Evolutionary conservation across 1,139 yeast genomes (phyloP).

Genomic region (Geotrichum phurueaensis): DNA sequence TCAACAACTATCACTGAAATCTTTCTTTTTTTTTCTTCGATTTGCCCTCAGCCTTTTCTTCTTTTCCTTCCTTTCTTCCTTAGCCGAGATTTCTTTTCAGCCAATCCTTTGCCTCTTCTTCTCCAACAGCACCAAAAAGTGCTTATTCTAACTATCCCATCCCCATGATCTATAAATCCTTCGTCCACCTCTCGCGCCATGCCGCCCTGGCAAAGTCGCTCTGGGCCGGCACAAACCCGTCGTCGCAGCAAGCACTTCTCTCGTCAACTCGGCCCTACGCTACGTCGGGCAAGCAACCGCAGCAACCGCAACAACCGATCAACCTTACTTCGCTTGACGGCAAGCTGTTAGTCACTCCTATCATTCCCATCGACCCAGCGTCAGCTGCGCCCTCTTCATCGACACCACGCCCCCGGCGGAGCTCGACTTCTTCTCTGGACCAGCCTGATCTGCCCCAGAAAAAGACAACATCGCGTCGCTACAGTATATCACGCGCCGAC

Average conservation of each 20-base stretch:
- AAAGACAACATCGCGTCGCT: background rate
- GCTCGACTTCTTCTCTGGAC: conserved; percentile 12
- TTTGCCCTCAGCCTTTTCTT: background rate
- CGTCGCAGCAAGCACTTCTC: conserved; percentile 35
- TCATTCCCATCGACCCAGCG: background rate
- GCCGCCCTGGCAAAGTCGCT: conserved; percentile 35
- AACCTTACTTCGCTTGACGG: conserved; percentile 30
- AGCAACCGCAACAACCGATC: background rate
- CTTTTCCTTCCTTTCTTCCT: background rate
- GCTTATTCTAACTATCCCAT: conserved; percentile 1
- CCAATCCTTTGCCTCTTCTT: conserved; percentile 3
- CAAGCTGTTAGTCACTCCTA: conserved; percentile 9
- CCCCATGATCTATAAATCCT: conserved; percentile 35
- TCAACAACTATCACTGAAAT: background rate
- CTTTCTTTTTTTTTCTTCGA: background rate
- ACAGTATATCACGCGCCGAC: conserved; percentile 10
- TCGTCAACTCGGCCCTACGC: conserved; percentile 13
- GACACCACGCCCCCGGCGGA: conserved; percentile 5
- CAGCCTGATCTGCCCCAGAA: background rate
- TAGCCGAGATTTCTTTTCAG: conserved; percentile 1
- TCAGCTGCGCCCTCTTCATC: background rate
- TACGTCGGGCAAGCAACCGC: conserved; percentile 7
- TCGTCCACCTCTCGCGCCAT: conserved; percentile 34
- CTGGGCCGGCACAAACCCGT: conserved; percentile 25
- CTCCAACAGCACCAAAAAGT: background rate